Conservation (phyloP, 2,329 filamentous ascomycete species). For the Botryotinia convoluta region DNA sequence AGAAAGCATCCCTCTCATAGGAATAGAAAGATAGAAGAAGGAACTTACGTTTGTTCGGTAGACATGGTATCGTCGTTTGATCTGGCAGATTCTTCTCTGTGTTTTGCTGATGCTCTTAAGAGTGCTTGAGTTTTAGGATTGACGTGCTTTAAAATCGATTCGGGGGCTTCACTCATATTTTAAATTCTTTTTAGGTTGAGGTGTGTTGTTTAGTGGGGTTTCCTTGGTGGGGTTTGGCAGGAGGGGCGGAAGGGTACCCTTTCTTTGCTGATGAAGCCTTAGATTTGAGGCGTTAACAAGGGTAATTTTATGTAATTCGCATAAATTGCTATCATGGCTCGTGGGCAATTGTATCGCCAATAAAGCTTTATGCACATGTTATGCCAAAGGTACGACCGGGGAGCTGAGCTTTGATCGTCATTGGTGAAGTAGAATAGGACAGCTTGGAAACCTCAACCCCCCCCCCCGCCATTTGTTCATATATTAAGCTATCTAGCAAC, state of each 20-base stretch:
- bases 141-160: slow-evolving; percentile 47
- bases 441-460: slow-evolving; percentile 24
- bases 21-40: neutral
- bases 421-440: slow-evolving; percentile 21
- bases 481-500: neutral
- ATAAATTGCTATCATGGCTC: neutral
- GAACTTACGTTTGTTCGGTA: slow-evolving; percentile 76
- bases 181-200: slow-evolving; percentile 22
- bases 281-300: neutral
- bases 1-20: neutral
- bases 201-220: slow-evolving; percentile 26
- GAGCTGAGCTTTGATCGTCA: slow-evolving; percentile 3
- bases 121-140: slow-evolving; percentile 47
- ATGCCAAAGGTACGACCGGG: neutral
- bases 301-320: neutral
- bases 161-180: slow-evolving; percentile 29
- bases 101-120: slow-evolving; percentile 40
- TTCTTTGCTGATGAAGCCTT: neutral
- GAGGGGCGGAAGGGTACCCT: slow-evolving; percentile 8
- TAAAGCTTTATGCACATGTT: slow-evolving; percentile 2
- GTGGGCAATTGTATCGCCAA: neutral
- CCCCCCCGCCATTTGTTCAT: neutral
- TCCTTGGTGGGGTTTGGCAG: slow-evolving; percentile 18
- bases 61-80: slow-evolving; percentile 53
- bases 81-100: slow-evolving; percentile 37